Percentiles rank a stretch among this genome's conserved stretches.
phyloP scores from a whole-genome alignment of 1,284 basidiomycete species.

The Austropuccinia psidii region DNA sequence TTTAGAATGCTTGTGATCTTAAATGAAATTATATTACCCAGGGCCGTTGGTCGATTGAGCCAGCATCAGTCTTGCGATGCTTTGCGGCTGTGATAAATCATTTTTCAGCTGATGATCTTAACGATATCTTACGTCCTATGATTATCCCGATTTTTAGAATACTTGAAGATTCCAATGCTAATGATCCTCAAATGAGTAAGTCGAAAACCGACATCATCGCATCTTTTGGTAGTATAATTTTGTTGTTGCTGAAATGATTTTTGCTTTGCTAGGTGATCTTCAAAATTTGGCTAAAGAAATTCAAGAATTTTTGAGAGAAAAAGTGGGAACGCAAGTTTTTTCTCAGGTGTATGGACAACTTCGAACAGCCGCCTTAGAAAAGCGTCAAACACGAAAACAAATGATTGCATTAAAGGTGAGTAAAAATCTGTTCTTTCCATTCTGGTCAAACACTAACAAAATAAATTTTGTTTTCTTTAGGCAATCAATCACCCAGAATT shows the following conservation, averaged over 20 bases:
- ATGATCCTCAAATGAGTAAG: slow-evolving; percentile 69
- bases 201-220: slow-evolving; percentile 37
- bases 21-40: slow-evolving; percentile 43
- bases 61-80: slow-evolving; percentile 75
- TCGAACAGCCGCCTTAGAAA: slow-evolving; percentile 61
- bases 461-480: slow-evolving; percentile 46
- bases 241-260: no score
- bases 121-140: slow-evolving; percentile 71
- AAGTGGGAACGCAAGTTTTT: slow-evolving; percentile 76
- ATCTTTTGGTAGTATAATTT: background rate
- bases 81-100: slow-evolving; percentile 80
- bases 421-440: slow-evolving; percentile 1
- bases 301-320: slow-evolving; percentile 74
- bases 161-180: slow-evolving; percentile 70
- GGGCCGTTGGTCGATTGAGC: slow-evolving; percentile 68
- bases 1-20: background rate
- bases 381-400: slow-evolving; percentile 66
- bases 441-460: background rate
- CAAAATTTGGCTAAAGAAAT: slow-evolving; percentile 74
- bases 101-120: slow-evolving; percentile 57
- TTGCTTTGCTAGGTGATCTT: slow-evolving; percentile 60
- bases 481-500: slow-evolving; percentile 64
- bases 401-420: slow-evolving; percentile 58
- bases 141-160: slow-evolving; percentile 79
- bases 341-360: slow-evolving; percentile 69